These are phyloP conservation scores for Iris pallida DNA, from an alignment of 116 monocot genomes.

Conservation along the genomic window DNA sequence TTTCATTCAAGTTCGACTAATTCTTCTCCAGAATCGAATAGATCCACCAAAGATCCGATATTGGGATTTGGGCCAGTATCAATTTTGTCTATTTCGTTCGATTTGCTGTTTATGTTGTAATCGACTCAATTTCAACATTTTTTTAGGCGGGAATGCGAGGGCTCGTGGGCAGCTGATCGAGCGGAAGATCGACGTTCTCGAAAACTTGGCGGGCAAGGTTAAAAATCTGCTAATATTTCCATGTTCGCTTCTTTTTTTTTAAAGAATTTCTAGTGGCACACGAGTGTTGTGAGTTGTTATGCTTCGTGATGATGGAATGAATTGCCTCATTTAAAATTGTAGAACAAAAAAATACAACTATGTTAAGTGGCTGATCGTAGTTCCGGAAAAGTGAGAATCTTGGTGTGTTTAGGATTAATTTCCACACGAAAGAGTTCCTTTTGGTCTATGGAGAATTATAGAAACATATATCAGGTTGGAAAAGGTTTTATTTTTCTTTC, in stretches of 20 bases:
- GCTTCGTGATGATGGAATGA: no score
- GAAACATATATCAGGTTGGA: no score
- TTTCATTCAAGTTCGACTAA: background rate
- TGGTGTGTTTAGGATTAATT: no score
- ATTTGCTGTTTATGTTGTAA: background rate
- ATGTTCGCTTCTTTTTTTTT: background rate
- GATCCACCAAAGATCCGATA: background rate
- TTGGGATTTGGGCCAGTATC: background rate
- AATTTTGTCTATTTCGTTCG: background rate
- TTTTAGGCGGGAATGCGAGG: conserved; percentile 36
- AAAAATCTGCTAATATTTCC: background rate
- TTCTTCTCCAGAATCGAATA: background rate
- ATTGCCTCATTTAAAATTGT: no score
- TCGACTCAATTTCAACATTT: no score
- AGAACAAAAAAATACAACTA: no score
- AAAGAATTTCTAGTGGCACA: background rate
- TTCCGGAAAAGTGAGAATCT: background rate
- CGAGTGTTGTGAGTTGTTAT: background rate
- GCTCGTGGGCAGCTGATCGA: conserved; percentile 67
- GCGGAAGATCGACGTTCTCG: conserved; percentile 72
- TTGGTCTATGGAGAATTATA: no score
- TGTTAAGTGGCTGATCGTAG: background rate
- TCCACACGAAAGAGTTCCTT: no score
- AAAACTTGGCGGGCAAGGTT: conserved; percentile 69
- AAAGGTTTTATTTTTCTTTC: no score